Percentiles rank a stretch among this genome's conserved stretches.
Evolutionary conservation across 495 filamentous ascomycete genomes (phyloP).

Genomic region (Daldinia caldariorum): DNA sequence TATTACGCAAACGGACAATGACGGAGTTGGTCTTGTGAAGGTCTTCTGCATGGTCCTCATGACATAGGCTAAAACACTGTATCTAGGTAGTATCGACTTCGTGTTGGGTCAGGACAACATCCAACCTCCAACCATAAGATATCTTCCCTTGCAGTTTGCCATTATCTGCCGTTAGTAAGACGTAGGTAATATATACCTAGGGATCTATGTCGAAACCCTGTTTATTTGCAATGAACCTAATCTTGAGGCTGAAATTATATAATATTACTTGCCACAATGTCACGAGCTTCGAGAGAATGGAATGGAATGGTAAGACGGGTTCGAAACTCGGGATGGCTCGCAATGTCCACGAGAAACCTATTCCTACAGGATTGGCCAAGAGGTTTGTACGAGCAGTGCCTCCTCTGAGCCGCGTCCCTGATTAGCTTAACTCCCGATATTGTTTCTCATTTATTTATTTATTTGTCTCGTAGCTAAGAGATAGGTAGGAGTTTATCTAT

Average conservation of each 20-base stretch:
- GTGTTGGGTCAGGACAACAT: background rate
- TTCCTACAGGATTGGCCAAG: background rate
- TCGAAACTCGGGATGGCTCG: background rate
- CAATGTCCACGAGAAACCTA: background rate
- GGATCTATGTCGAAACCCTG: background rate
- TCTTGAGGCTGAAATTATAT: conserved; percentile 2
- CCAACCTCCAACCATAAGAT: background rate
- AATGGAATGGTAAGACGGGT: background rate
- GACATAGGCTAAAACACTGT: background rate
- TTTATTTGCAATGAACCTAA: background rate
- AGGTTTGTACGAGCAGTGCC: background rate
- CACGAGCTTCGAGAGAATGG: background rate
- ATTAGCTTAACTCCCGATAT: background rate
- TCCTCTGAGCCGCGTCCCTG: background rate
- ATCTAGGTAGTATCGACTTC: too few species aligned
- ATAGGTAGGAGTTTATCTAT: too few species aligned
- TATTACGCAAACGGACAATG: conserved; percentile 7
- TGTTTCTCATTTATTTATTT: too few species aligned
- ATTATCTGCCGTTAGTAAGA: background rate
- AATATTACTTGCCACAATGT: background rate
- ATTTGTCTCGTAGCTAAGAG: too few species aligned
- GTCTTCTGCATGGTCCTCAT: background rate
- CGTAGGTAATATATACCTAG: too few species aligned
- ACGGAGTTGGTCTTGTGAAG: background rate
- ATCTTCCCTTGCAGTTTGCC: background rate